Evolutionary conservation across 208 protist genomes (phyloP), one percentile per base, ranked within the genome.

Genomic region (Trypanosoma vivax): DNA sequence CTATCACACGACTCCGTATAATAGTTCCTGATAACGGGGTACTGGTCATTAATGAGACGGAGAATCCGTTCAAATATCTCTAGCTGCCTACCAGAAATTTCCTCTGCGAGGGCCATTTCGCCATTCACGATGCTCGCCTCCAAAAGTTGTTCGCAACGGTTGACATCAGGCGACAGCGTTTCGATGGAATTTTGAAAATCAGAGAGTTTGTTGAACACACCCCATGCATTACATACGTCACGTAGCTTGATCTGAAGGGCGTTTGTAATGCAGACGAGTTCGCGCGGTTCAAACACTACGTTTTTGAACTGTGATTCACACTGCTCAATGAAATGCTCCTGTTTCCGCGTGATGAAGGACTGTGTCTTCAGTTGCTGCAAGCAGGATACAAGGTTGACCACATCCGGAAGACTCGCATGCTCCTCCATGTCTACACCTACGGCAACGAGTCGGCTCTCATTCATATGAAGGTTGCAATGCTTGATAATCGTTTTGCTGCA

Each of bases 391-490:
- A 92, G 69, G 27, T 86, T 59, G 40, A 95, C 85, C 7, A 93
- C 52, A 23, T 92, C 83, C 3, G 85, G 76, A 40, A 90, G 66
- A 35, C 50, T 70, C 14, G 79, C 70, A 28, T 79, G 67, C 53
- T 74, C 35, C 39, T 65, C 61, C 14, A 43, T 67, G 40, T 28
- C 28, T 1, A 16, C 29, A 19, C 48, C 52, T 1, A 55, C 55
- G 25, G 64, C 52, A 29, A 78, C 56, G 14, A 94, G 59, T 0
- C 83, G 72, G 30, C 75, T 66, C 59, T 92, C 83, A 25, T 68
- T 79, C 53, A 95, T 62, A 50, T 88, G 70, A 43, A 95, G 53
- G 42, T 92, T 92, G 66, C 88, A 93, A 76, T 95, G 85, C 50
- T 90, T 68, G 47, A 89, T 88, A 30, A 94, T 76, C 0, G 83